Evolutionary conservation across 208 protist genomes (phyloP).

Genomic region (Leptomonas pyrrhocoris): DNA sequence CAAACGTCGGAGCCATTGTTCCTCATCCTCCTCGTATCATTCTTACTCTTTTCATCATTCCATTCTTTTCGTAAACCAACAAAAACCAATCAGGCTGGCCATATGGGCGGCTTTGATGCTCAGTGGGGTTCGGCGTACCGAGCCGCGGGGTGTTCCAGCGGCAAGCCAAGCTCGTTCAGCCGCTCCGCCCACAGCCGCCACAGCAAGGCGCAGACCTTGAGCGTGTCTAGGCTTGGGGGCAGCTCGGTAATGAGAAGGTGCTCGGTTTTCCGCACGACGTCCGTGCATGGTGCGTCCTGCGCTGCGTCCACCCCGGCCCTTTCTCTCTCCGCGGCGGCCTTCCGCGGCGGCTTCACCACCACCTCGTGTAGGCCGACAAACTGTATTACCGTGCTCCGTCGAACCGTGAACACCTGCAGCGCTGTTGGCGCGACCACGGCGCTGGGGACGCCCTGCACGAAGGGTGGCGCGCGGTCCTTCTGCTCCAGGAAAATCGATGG

Average conservation of each 20-base stretch:
- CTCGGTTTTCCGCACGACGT: constrained; percentile 39
- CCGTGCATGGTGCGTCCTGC: constrained; percentile 13
- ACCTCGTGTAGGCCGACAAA: constrained; percentile 50
- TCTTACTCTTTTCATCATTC: too few species aligned
- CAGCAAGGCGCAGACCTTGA: constrained; percentile 39
- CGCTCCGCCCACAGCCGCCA: constrained; percentile 35
- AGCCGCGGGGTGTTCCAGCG: constrained; percentile 30
- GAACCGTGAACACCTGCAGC: constrained; percentile 65
- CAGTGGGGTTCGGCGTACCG: constrained; percentile 42
- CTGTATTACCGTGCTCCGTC: constrained; percentile 50
- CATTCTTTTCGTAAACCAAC: not conserved
- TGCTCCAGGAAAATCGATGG: constrained; percentile 50
- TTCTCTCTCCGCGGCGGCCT: constrained; percentile 3
- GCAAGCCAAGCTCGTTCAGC: constrained; percentile 29
- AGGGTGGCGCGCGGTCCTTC: constrained; percentile 27
- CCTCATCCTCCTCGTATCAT: too few species aligned
- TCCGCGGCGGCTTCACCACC: constrained; percentile 38
- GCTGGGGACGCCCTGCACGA: constrained; percentile 51
- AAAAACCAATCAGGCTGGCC: too few species aligned
- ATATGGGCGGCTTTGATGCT: too few species aligned
- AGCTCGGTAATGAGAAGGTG: constrained; percentile 25
- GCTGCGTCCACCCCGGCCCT: not conserved
- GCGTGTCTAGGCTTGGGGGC: constrained; percentile 27
- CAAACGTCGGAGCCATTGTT: too few species aligned
- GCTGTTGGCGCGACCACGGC: constrained; percentile 49